Conservation (phyloP, 768 basidiomycete genomes). For the Neoboletus subvelutipes region DNA sequence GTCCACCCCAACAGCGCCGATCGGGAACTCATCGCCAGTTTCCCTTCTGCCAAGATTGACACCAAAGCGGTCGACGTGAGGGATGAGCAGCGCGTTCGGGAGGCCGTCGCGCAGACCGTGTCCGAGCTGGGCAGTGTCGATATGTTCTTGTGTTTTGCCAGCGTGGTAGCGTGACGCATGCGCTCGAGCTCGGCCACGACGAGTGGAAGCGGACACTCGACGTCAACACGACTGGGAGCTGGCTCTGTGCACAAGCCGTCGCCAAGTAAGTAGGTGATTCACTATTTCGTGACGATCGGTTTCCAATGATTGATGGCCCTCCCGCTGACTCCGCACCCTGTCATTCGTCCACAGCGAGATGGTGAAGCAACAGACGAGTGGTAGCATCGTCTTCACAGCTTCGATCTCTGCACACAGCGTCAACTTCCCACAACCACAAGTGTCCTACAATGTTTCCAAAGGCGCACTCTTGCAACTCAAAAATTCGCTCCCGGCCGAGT, state of each 20-base stretch:
- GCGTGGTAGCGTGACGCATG: slow-evolving; percentile 38
- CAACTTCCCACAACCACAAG: slow-evolving; percentile 43
- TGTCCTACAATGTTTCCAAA: slow-evolving; percentile 44
- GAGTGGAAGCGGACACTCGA: slow-evolving; percentile 42
- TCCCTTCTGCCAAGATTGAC: slow-evolving; percentile 34
- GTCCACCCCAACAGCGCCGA: slow-evolving; percentile 11
- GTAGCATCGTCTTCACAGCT: slow-evolving; percentile 42
- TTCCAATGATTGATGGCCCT: neutral
- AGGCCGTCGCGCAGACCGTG: slow-evolving; percentile 26
- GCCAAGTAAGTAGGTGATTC: slow-evolving; percentile 31
- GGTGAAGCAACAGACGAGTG: slow-evolving; percentile 41
- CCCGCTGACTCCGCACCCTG: neutral
- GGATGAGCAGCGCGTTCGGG: slow-evolving; percentile 23
- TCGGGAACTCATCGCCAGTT: slow-evolving; percentile 22
- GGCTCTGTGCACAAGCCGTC: slow-evolving; percentile 44
- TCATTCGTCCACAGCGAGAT: slow-evolving; percentile 33
- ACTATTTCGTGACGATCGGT: neutral
- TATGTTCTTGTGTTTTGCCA: slow-evolving; percentile 44
- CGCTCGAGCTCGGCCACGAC: slow-evolving; percentile 31
- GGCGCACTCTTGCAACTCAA: slow-evolving; percentile 40
- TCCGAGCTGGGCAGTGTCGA: slow-evolving; percentile 35
- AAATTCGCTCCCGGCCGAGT: slow-evolving; percentile 42
- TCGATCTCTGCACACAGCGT: slow-evolving; percentile 44
- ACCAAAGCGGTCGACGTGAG: slow-evolving; percentile 37
- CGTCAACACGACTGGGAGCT: slow-evolving; percentile 45